Percentiles rank a stretch among this genome's conserved stretches.
Evolutionary conservation across 176 grass and related monocot species (phyloP).

Genomic region (Triticum dicoccoides): DNA sequence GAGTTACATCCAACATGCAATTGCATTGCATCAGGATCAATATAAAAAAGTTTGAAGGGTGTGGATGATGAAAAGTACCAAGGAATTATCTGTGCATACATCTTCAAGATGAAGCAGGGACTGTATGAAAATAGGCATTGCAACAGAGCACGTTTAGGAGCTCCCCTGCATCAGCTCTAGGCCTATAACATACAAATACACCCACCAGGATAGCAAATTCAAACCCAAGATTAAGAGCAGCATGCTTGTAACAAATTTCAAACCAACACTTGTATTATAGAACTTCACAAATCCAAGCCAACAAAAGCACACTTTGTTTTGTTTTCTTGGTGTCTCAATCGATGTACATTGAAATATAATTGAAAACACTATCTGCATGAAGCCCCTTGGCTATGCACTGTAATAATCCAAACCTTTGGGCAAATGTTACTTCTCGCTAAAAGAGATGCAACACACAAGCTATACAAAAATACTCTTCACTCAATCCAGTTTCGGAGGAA

Average conservation of each 20-base stretch:
- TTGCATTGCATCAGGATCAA: background rate
- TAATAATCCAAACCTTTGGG: constrained; percentile 12
- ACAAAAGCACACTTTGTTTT: constrained; percentile 30
- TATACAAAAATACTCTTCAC: constrained; percentile 24
- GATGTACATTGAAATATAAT: constrained; percentile 19
- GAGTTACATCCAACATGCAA: constrained; percentile 5
- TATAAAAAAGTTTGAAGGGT: background rate
- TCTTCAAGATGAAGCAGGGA: background rate
- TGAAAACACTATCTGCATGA: background rate
- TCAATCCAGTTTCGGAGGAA: background rate
- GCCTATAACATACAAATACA: background rate
- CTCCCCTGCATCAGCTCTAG: background rate
- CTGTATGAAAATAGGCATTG: background rate
- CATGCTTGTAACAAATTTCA: background rate
- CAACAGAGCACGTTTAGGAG: background rate
- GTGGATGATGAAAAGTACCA: background rate
- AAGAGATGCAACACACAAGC: background rate
- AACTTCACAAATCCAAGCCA: constrained; percentile 15
- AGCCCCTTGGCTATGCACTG: constrained; percentile 17
- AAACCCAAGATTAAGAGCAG: background rate
- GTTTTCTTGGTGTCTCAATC: background rate
- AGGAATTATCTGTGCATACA: background rate
- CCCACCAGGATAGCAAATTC: background rate
- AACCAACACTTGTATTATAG: constrained; percentile 1
- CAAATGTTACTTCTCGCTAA: background rate